These are phyloP conservation scores for Chalaropsis ovoidea DNA, from an alignment of 2,329 filamentous ascomycete genomes.

Conservation along the genomic window DNA sequence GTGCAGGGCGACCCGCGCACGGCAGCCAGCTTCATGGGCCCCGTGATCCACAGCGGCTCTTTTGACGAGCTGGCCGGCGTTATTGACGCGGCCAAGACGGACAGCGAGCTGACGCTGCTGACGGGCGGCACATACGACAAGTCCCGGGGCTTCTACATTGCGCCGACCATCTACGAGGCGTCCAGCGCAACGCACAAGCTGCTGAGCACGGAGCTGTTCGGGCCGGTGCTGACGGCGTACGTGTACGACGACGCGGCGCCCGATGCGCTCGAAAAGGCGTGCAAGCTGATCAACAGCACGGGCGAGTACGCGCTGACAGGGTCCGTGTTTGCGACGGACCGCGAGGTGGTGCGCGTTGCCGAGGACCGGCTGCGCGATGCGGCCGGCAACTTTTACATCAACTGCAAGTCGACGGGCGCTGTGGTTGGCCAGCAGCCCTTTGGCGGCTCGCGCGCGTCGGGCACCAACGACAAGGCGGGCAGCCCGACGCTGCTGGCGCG, in stretches of 20 bases:
- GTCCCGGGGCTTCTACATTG: slow-evolving; percentile 70
- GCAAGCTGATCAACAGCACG: slow-evolving; percentile 57
- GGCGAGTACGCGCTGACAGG: slow-evolving; percentile 72
- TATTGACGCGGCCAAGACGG: slow-evolving; percentile 70
- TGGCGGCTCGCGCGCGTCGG: slow-evolving; percentile 56
- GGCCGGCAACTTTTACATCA: slow-evolving; percentile 78
- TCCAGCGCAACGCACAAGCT: slow-evolving; percentile 64
- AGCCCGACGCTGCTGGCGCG: slow-evolving; percentile 52
- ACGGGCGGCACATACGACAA: slow-evolving; percentile 68
- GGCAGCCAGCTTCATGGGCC: slow-evolving; percentile 72
- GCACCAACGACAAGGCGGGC: slow-evolving; percentile 65
- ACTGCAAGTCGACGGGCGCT: slow-evolving; percentile 68
- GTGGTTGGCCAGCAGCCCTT: slow-evolving; percentile 66
- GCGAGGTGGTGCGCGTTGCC: slow-evolving; percentile 54
- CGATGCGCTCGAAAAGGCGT: slow-evolving; percentile 48
- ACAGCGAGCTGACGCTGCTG: slow-evolving; percentile 61
- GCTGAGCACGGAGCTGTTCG: slow-evolving; percentile 71
- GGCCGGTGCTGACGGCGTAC: slow-evolving; percentile 63
- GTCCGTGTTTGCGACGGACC: slow-evolving; percentile 61
- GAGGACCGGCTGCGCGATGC: slow-evolving; percentile 62
- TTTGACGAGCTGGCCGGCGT: slow-evolving; percentile 70
- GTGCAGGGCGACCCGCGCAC: slow-evolving; percentile 59
- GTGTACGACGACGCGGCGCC: slow-evolving; percentile 61
- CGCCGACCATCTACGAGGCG: slow-evolving; percentile 72
- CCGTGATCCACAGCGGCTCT: slow-evolving; percentile 70